Percentiles rank a stretch among this genome's conserved stretches.
Conservation (phyloP, 176 grass and related monocot genomes). For the Zizania latifolia region DNA sequence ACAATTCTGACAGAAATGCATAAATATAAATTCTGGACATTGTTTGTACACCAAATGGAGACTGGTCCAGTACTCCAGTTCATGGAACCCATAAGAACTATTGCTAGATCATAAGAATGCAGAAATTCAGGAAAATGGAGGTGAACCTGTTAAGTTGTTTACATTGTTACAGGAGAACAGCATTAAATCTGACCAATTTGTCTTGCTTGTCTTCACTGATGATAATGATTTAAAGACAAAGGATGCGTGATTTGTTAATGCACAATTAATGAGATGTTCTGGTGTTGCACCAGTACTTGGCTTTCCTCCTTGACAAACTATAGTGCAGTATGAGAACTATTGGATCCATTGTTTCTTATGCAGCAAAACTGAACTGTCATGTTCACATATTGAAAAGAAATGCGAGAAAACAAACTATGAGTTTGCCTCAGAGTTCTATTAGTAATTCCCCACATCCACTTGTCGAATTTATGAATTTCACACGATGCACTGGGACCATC, state of each 20-base stretch:
- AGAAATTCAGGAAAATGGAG: constrained; percentile 14
- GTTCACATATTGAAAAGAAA: constrained; percentile 5
- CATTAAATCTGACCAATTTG: constrained; percentile 25
- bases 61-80: no score
- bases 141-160: constrained; percentile 17
- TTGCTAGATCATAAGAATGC: constrained; percentile 6
- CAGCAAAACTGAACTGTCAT: constrained; percentile 1
- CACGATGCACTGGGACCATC: constrained; percentile 4
- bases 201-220: constrained; percentile 45
- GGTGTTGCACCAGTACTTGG: not conserved
- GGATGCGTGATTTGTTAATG: constrained; percentile 32
- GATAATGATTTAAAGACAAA: constrained; percentile 22
- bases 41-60: no score
- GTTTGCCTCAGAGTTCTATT: not conserved
- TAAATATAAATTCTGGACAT: no score
- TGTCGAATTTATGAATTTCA: not conserved
- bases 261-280: constrained; percentile 17
- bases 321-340: not conserved
- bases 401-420: not conserved
- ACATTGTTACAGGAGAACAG: constrained; percentile 13
- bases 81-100: no score
- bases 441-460: not conserved
- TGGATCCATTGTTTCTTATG: not conserved
- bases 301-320: constrained; percentile 40
- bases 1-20: no score